Evolutionary conservation across 1,284 basidiomycete species (phyloP).

Genomic region (Cutaneotrichosporon cutaneum): DNA sequence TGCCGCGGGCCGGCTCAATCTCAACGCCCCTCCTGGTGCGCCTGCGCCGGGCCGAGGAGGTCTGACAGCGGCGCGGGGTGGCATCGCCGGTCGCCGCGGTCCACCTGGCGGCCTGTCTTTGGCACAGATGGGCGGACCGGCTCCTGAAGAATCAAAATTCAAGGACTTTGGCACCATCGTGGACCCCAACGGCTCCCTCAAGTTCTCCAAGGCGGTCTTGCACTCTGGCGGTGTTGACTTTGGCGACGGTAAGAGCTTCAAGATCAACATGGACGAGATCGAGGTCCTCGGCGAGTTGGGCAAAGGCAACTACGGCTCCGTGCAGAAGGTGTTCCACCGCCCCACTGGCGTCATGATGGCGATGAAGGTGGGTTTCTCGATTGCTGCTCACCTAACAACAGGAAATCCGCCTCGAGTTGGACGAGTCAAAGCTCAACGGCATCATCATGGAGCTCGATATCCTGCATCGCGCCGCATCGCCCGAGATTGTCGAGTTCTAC

Average conservation of each 20-base stretch:
- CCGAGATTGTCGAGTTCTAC: slow-evolving; percentile 96
- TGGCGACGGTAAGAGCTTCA: slow-evolving; percentile 84
- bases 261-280: slow-evolving; percentile 95
- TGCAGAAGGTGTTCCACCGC: slow-evolving; percentile 90
- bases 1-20: slow-evolving; percentile 37
- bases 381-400: slow-evolving; percentile 46
- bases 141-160: slow-evolving; percentile 57
- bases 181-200: slow-evolving; percentile 90
- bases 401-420: slow-evolving; percentile 98
- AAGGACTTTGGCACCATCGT: slow-evolving; percentile 91
- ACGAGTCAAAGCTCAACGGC: slow-evolving; percentile 87
- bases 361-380: slow-evolving; percentile 75
- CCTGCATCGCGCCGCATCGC: slow-evolving; percentile 85
- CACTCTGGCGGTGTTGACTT: slow-evolving; percentile 94
- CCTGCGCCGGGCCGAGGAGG: slow-evolving; percentile 30
- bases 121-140: slow-evolving; percentile 22
- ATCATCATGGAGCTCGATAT: slow-evolving; percentile 99
- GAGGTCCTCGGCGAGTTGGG: slow-evolving; percentile 82
- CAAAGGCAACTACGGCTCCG: slow-evolving; percentile 94
- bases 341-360: slow-evolving; percentile 96
- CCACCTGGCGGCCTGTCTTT: slow-evolving; percentile 46
- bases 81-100: slow-evolving; percentile 40
- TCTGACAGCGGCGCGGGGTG: slow-evolving; percentile 32
- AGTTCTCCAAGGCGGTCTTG: slow-evolving; percentile 92
- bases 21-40: slow-evolving; percentile 13